These are phyloP conservation scores for Myxozyma kluyveri DNA, from an alignment of 805 yeast species.

Conservation along the genomic window DNA sequence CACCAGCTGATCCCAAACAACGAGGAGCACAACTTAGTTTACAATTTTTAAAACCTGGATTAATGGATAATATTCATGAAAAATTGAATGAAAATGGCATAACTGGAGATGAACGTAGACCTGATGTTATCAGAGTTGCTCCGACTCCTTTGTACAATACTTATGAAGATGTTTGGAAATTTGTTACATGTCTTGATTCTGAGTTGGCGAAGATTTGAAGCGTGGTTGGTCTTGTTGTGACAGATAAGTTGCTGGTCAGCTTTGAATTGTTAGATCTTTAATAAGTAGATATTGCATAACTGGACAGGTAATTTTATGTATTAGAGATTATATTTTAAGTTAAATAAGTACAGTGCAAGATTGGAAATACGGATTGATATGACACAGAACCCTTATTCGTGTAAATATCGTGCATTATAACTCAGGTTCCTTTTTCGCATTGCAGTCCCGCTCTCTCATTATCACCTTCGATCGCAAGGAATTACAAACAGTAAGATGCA, in stretches of 20 bases:
- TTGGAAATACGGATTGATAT: too few species aligned
- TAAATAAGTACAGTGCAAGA: too few species aligned
- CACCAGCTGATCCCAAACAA: conserved; percentile 57
- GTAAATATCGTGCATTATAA: too few species aligned
- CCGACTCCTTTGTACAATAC: conserved; percentile 83
- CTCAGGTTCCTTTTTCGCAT: too few species aligned
- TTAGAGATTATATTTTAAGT: too few species aligned
- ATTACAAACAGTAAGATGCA: neutral
- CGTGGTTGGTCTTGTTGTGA: neutral
- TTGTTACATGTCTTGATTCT: conserved; percentile 47
- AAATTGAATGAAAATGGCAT: conserved; percentile 57
- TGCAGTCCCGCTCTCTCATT: too few species aligned
- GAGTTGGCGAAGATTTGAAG: conserved; percentile 36
- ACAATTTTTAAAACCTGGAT: conserved; percentile 54
- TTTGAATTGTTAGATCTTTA: too few species aligned
- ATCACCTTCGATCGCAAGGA: neutral
- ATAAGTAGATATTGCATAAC: too few species aligned
- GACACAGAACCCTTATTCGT: too few species aligned
- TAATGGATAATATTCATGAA: conserved; percentile 61
- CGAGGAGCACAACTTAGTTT: conserved; percentile 84
- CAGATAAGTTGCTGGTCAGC: too few species aligned
- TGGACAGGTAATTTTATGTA: too few species aligned
- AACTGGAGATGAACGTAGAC: conserved; percentile 84
- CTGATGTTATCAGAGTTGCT: conserved; percentile 85
- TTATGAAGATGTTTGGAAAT: conserved; percentile 57